Evolutionary conservation across 1,139 yeast species (phyloP).

Genomic region (Blastobotrys malaysiensis): DNA sequence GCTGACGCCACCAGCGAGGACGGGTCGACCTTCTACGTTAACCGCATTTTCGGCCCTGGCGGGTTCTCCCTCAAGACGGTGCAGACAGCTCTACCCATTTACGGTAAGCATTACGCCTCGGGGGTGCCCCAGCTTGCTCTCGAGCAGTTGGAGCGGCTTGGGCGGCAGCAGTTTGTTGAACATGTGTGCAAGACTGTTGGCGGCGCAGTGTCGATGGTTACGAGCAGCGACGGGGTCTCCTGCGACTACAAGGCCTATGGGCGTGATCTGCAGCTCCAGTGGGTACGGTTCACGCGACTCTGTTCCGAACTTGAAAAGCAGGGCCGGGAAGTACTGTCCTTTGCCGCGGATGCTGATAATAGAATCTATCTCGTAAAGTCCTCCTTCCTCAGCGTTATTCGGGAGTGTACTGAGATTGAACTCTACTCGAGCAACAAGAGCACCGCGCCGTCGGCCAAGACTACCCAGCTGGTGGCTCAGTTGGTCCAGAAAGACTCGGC

Average conservation of each 20-base stretch:
- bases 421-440: slow-evolving; percentile 21
- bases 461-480: slow-evolving; percentile 10
- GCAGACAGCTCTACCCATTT: slow-evolving; percentile 39
- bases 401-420: slow-evolving; percentile 22
- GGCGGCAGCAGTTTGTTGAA: slow-evolving; percentile 26
- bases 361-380: slow-evolving; percentile 22
- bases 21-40: slow-evolving; percentile 37
- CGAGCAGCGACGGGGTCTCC: slow-evolving; percentile 9
- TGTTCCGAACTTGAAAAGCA: slow-evolving; percentile 62
- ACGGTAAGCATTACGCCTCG: slow-evolving; percentile 27
- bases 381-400: slow-evolving; percentile 20
- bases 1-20: slow-evolving; percentile 23
- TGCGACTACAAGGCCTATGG: slow-evolving; percentile 26
- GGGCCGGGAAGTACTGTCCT: slow-evolving; percentile 49
- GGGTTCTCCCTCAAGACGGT: slow-evolving; percentile 43
- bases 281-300: slow-evolving; percentile 57
- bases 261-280: slow-evolving; percentile 37
- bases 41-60: slow-evolving; percentile 45
- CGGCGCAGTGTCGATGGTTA: slow-evolving; percentile 20
- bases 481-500: slow-evolving; percentile 7
- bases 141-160: slow-evolving; percentile 10
- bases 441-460: slow-evolving; percentile 15
- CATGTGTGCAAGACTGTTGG: slow-evolving; percentile 32
- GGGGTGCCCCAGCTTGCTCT: neutral
- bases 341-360: slow-evolving; percentile 27